Percentiles rank a stretch among this genome's conserved stretches.
phyloP scores from a whole-genome alignment of 2,329 filamentous ascomycete genomes.

The Fulvia fulva region DNA sequence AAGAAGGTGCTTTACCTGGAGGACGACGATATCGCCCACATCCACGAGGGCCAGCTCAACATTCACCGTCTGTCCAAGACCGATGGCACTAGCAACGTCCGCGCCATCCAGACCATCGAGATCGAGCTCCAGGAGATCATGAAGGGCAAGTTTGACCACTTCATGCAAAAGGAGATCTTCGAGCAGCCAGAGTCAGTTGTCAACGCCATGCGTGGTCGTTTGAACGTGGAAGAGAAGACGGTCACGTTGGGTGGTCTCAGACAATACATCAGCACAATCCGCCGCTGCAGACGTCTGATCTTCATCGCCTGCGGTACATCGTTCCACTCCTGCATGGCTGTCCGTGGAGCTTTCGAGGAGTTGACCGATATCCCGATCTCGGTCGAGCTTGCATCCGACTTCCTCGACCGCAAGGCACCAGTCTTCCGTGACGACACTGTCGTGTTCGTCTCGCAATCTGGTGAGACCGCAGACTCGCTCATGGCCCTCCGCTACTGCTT shows the following conservation, averaged over 20 bases:
- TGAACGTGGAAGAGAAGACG: constrained; percentile 88
- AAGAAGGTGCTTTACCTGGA: constrained; percentile 99
- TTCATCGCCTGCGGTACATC: constrained; percentile 99
- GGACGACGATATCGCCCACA: constrained; percentile 99
- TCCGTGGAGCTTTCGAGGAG: constrained; percentile 96
- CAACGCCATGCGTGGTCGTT: constrained; percentile 99
- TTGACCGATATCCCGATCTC: constrained; percentile 96
- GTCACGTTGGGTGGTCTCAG: constrained; percentile 94
- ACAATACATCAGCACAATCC: constrained; percentile 94
- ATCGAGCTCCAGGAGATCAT: constrained; percentile 99
- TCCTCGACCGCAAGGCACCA: constrained; percentile 91
- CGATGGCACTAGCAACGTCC: constrained; percentile 94
- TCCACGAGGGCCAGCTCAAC: constrained; percentile 97
- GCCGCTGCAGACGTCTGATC: constrained; percentile 93
- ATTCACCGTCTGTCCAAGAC: constrained; percentile 98
- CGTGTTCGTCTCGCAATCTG: constrained; percentile 97
- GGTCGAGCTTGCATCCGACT: constrained; percentile 95
- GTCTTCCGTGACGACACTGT: constrained; percentile 99
- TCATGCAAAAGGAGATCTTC: constrained; percentile 99
- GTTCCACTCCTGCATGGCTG: constrained; percentile 99
- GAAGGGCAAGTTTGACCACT: constrained; percentile 99
- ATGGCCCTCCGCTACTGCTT: constrained; percentile 97
- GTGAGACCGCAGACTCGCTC: constrained; percentile 95
- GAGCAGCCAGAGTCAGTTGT: constrained; percentile 99
- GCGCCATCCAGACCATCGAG: constrained; percentile 96